phyloP scores from a whole-genome alignment of 2,329 filamentous ascomycete species.

The Davidsoniella australis region DNA sequence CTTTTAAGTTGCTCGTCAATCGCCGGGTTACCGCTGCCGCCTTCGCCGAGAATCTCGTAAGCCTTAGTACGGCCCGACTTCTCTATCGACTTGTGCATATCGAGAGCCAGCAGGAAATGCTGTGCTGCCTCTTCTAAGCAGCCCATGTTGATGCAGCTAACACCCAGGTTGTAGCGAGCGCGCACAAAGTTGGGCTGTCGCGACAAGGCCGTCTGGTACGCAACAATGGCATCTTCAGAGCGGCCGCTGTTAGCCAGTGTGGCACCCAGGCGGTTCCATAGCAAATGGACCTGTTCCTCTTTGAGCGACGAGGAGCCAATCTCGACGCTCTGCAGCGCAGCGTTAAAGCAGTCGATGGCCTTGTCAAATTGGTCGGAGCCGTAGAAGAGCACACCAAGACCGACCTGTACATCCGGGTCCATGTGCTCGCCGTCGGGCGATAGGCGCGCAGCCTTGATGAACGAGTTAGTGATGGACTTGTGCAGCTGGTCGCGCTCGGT shows the following conservation, averaged over 20 bases:
- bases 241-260: slow-evolving; percentile 90
- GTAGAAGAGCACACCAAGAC: slow-evolving; percentile 91
- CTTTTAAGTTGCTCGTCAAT: slow-evolving; percentile 62
- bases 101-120: slow-evolving; percentile 77
- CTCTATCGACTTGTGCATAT: slow-evolving; percentile 92
- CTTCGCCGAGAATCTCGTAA: slow-evolving; percentile 57
- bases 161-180: slow-evolving; percentile 89
- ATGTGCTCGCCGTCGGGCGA: slow-evolving; percentile 86
- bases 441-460: slow-evolving; percentile 82
- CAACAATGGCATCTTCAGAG: slow-evolving; percentile 88
- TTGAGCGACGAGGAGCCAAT: slow-evolving; percentile 62
- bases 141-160: slow-evolving; percentile 93
- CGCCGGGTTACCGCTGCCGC: slow-evolving; percentile 20
- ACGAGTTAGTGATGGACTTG: slow-evolving; percentile 75
- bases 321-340: slow-evolving; percentile 74
- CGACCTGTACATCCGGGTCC: slow-evolving; percentile 97
- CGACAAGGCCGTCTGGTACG: slow-evolving; percentile 81
- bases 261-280: slow-evolving; percentile 94
- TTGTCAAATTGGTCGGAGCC: slow-evolving; percentile 96
- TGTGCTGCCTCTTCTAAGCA: slow-evolving; percentile 86
- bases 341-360: slow-evolving; percentile 93
- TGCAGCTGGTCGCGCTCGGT: slow-evolving; percentile 83
- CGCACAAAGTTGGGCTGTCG: slow-evolving; percentile 93
- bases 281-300: slow-evolving; percentile 70
- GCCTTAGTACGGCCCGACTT: slow-evolving; percentile 69